A percentile compares a stretch with the other conserved stretches of the same genome.
phyloP scores from a whole-genome alignment of 2,329 filamentous ascomycete species.

The Apiospora sp. region DNA sequence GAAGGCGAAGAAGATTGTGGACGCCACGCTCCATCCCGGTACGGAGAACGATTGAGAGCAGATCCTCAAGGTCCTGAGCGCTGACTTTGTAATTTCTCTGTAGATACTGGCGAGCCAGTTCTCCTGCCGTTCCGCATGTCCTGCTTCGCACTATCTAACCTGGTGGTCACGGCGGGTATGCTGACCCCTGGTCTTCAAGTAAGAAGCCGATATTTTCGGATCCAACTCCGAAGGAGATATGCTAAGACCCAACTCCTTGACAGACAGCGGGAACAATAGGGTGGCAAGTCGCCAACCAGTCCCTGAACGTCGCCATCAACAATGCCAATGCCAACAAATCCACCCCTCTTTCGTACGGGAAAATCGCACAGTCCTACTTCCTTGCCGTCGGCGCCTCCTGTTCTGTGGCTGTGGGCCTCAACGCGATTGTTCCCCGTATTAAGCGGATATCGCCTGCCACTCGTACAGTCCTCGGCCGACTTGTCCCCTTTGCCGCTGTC shows the following conservation, averaged over 20 bases:
- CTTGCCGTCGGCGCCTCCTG: constrained; percentile 93
- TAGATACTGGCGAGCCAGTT: constrained; percentile 92
- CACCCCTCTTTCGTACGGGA: constrained; percentile 80
- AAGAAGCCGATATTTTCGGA: constrained; percentile 39
- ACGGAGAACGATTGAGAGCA: constrained; percentile 43
- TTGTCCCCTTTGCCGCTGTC: constrained; percentile 96
- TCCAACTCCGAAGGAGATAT: background rate
- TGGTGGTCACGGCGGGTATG: constrained; percentile 96
- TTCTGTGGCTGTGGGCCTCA: constrained; percentile 90
- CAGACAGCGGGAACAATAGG: constrained; percentile 84
- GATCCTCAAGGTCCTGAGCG: background rate
- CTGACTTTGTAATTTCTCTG: constrained; percentile 7
- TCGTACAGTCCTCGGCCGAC: constrained; percentile 78
- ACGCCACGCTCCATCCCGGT: constrained; percentile 96
- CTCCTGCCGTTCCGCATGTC: constrained; percentile 98
- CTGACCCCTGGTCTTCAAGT: constrained; percentile 86
- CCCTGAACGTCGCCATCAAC: constrained; percentile 98
- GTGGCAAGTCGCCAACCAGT: constrained; percentile 98
- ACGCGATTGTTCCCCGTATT: constrained; percentile 85
- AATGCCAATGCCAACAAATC: constrained; percentile 98
- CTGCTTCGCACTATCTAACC: constrained; percentile 89
- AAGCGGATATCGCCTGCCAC: constrained; percentile 78
- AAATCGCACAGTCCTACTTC: constrained; percentile 88
- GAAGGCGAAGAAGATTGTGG: constrained; percentile 95
- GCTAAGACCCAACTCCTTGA: background rate